Conservation (phyloP, 169 alveolate species). For the Cystoisospora suis region DNA sequence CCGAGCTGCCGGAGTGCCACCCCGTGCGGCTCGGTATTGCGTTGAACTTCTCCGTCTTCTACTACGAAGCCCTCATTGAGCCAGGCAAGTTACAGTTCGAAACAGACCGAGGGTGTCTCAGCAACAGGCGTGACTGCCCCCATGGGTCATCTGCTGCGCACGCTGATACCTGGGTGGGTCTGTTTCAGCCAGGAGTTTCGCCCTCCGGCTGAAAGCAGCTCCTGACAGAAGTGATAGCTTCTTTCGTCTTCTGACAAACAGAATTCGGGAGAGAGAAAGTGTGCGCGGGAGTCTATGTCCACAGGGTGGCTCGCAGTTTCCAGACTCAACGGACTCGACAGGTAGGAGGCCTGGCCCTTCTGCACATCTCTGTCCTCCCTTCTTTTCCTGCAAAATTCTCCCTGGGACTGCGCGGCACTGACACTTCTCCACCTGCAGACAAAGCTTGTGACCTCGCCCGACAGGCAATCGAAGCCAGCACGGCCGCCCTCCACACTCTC, state of each 20-base stretch:
- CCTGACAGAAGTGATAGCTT: no score
- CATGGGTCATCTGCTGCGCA: not conserved
- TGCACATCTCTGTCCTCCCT: not conserved
- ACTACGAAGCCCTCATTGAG: conserved; percentile 94
- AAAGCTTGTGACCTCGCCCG: conserved; percentile 96
- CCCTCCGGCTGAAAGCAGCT: no score
- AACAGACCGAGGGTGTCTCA: no score
- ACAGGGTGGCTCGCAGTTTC: no score
- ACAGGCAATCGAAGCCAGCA: conserved; percentile 90
- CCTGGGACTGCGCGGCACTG: no score
- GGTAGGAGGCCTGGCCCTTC: not conserved
- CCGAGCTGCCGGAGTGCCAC: conserved; percentile 91
- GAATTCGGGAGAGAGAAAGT: no score
- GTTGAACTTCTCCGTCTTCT: conserved; percentile 94
- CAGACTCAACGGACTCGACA: no score
- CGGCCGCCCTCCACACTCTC: conserved; percentile 86
- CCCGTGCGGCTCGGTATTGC: conserved; percentile 95
- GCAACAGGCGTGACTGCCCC: not conserved
- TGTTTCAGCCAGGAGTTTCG: no score
- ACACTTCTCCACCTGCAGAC: no score
- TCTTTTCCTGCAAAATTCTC: not conserved
- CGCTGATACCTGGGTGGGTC: no score
- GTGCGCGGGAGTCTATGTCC: no score
- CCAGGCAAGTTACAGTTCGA: conserved; percentile 79
- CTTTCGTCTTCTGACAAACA: no score